Evolutionary conservation across 345 rosid genomes (phyloP).

Genomic region (Sisymbrium altissimum): DNA sequence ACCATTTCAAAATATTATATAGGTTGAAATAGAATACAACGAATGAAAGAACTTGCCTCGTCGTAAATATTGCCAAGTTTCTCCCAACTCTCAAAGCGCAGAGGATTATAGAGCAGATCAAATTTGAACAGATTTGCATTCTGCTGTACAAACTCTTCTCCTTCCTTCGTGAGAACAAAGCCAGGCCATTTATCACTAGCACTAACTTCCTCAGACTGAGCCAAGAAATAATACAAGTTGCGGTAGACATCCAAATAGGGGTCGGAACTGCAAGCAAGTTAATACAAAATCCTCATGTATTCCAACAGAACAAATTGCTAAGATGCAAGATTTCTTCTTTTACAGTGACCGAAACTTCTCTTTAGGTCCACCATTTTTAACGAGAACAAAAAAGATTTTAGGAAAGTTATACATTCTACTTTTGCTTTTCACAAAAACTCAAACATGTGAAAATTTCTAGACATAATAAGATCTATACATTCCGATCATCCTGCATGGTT

Average conservation of each 20-base stretch:
- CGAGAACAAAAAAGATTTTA: neutral
- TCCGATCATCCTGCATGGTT: constrained; percentile 3
- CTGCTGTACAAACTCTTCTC: constrained; percentile 97
- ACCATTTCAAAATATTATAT: neutral
- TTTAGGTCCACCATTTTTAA: constrained; percentile 9
- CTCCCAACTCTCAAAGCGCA: constrained; percentile 95
- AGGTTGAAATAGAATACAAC: constrained; percentile 12
- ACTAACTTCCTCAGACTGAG: constrained; percentile 89
- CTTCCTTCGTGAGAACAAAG: constrained; percentile 95
- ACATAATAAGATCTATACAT: neutral
- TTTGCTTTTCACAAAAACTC: constrained; percentile 12
- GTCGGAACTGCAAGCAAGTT: constrained; percentile 64
- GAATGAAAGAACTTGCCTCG: constrained; percentile 59
- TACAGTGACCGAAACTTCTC: constrained; percentile 11
- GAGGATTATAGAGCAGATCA: constrained; percentile 84
- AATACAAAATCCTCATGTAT: constrained; percentile 24
- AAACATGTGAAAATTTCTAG: constrained; percentile 7
- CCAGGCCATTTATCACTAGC: constrained; percentile 99
- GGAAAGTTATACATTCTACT: constrained; percentile 8
- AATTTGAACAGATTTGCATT: constrained; percentile 79
- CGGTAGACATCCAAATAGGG: constrained; percentile 78
- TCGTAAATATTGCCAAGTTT: constrained; percentile 87
- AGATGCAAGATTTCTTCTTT: constrained; percentile 5
- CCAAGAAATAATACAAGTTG: constrained; percentile 82
- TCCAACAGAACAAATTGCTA: neutral